Conservation (phyloP, 176 grass and related monocot species). For the Zea luxurians region DNA sequence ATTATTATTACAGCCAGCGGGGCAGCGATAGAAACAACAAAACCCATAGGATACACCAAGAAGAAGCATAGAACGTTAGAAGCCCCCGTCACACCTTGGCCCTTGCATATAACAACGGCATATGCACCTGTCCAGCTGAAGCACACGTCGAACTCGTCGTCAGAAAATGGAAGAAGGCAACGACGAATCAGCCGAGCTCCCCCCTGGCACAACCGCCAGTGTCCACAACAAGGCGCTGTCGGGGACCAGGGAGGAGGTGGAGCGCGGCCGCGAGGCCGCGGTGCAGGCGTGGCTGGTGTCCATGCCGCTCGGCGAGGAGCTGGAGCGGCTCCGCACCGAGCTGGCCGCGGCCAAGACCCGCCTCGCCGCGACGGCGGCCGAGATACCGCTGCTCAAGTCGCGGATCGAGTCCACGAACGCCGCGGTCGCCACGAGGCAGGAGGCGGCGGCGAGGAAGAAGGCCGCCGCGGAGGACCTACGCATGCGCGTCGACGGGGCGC, state of each 20-base stretch:
- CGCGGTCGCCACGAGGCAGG: conserved; percentile 19
- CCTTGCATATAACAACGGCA: conserved; percentile 8
- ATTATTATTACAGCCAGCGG: not conserved
- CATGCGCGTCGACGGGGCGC: not conserved
- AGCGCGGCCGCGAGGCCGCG: conserved; percentile 31
- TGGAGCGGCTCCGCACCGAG: conserved; percentile 34
- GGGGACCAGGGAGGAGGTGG: conserved; percentile 36
- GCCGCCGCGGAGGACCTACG: conserved; percentile 34
- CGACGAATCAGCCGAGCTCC: not conserved
- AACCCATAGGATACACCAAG: conserved; percentile 21
- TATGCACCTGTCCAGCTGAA: not conserved
- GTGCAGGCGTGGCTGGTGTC: conserved; percentile 35
- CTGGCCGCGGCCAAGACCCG: conserved; percentile 38
- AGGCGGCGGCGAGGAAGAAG: conserved; percentile 32
- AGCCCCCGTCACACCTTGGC: no score
- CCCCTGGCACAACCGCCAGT: not conserved
- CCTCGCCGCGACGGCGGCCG: conserved; percentile 36
- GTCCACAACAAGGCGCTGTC: conserved; percentile 8
- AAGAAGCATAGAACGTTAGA: not conserved
- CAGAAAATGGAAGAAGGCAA: conserved; percentile 7
- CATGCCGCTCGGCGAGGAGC: conserved; percentile 45
- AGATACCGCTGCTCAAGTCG: conserved; percentile 34
- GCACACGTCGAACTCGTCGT: not conserved
- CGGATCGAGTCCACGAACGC: conserved; percentile 39
- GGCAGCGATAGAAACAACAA: conserved; percentile 5